Base-by-base conservation (phyloP, 2,329 filamentous ascomycete species). In the Orbilia blumenaviensis region DNA sequence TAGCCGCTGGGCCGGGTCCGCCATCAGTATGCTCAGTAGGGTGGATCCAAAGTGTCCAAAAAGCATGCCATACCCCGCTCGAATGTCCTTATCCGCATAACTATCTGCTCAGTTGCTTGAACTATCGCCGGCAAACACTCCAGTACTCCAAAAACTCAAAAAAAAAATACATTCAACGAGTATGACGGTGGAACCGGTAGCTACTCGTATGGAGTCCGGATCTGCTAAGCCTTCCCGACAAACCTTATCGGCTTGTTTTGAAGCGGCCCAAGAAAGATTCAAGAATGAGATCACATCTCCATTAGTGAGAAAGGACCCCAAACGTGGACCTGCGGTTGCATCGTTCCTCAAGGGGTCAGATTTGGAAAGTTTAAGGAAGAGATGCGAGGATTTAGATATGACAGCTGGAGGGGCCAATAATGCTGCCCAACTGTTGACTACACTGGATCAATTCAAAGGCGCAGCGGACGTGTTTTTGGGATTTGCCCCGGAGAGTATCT, bases 401-500 rank as follows among this genome's bases (percentile, higher is more conserved):
- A n/a, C n/a, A 12, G 38, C 38, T 41, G 38, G 38, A 41, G 38
- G 32, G 7, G 38, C 38, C 12, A 41, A 41, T 7, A 62, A 62
- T 8, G 61, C 61, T 6, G 14, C 42, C 21, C 38, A 52, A 16
- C 23, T 64, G 3, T 38, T 18, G 61, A 52, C 27, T n/a, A 64
- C 61, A 2, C 42, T 64, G 4, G 44, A 64, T 18, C 41, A 52
- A 12, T 25, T 64, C 4, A 64, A 52, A 18, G 42, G 27, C n/a
- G 61, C 23, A 16, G 61, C 27, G 36, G 61, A 64, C 18, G 61
- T 29, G 8, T 64, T 64, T 16, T 18, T 64, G 9, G 21, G 52
- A 25, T 64, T 50, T n/a, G 61, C 61, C 1, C 61, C 61, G 3
- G 61, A 64, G 44, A 64, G 42, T 41, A 18, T 64, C 16, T 64